Conservation (phyloP, 2,329 filamentous ascomycete species). For the Sporothrix globosa region DNA sequence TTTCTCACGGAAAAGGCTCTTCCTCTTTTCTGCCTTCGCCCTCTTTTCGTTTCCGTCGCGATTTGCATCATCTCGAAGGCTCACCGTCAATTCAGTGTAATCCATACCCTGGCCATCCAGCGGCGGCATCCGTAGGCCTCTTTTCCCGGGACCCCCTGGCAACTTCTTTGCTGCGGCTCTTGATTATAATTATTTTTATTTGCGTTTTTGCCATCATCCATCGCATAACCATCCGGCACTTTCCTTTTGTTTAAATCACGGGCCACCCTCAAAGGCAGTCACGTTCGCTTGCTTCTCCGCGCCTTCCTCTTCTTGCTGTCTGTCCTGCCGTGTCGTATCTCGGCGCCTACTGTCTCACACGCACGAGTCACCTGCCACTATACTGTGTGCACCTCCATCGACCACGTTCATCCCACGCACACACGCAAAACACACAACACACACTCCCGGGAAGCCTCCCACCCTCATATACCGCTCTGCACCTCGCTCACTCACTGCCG, state of each 20-base stretch:
- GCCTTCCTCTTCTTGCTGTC: constrained; percentile 16
- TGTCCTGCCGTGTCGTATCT: neutral
- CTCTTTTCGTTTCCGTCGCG: neutral
- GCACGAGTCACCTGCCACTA: constrained; percentile 23
- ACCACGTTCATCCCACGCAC: constrained; percentile 14
- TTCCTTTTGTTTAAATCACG: constrained; percentile 15
- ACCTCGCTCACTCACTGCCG: neutral
- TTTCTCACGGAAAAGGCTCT: neutral
- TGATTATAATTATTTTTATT: neutral
- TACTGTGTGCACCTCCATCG: neutral
- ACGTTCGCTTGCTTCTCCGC: constrained; percentile 18
- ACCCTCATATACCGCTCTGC: neutral
- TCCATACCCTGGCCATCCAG: neutral
- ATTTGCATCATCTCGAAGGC: neutral
- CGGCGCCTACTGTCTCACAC: constrained; percentile 20
- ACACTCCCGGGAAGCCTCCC: neutral
- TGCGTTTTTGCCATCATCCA: neutral
- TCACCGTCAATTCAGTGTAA: constrained; percentile 6
- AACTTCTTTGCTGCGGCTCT: constrained; percentile 20
- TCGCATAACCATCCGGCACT: neutral
- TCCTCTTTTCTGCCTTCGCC: neutral
- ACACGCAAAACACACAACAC: neutral
- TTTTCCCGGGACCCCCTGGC: constrained; percentile 1
- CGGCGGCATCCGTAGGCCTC: constrained; percentile 22
- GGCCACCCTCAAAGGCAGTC: constrained; percentile 19